phyloP scores from a whole-genome alignment of 129 eudicot species.

The Flaveria ramosissima region DNA sequence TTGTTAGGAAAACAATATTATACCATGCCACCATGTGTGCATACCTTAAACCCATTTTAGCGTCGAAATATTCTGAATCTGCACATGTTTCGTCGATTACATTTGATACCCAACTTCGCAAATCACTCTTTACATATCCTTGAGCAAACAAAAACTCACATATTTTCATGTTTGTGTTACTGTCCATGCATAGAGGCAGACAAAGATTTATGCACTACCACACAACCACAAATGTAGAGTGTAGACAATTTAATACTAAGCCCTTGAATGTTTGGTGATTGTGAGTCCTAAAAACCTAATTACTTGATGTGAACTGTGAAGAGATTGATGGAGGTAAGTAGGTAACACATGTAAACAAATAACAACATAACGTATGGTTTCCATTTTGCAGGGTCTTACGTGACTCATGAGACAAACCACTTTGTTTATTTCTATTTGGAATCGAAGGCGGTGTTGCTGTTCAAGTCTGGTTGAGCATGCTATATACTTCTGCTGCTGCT shows the following conservation, averaged over 20 bases:
- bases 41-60: neutral
- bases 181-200: neutral
- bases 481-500: neutral
- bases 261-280: neutral
- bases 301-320: neutral
- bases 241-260: neutral
- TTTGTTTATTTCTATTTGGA: slow-evolving; percentile 86
- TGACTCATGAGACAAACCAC: slow-evolving; percentile 80
- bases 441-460: slow-evolving; percentile 72
- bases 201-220: neutral
- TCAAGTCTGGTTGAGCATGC: slow-evolving; percentile 76
- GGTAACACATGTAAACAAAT: neutral
- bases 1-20: neutral
- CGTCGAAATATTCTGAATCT: neutral
- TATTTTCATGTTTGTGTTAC: neutral
- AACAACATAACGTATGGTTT: slow-evolving; percentile 3
- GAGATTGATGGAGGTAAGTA: too few species aligned
- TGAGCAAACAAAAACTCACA: neutral
- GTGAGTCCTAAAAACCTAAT: neutral
- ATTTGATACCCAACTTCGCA: neutral
- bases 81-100: neutral
- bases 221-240: neutral
- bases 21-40: neutral
- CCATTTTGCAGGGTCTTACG: slow-evolving; percentile 56
- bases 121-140: neutral